Evolutionary conservation across 2,329 filamentous ascomycete species (phyloP).

Genomic region (Fusarium aywerte): DNA sequence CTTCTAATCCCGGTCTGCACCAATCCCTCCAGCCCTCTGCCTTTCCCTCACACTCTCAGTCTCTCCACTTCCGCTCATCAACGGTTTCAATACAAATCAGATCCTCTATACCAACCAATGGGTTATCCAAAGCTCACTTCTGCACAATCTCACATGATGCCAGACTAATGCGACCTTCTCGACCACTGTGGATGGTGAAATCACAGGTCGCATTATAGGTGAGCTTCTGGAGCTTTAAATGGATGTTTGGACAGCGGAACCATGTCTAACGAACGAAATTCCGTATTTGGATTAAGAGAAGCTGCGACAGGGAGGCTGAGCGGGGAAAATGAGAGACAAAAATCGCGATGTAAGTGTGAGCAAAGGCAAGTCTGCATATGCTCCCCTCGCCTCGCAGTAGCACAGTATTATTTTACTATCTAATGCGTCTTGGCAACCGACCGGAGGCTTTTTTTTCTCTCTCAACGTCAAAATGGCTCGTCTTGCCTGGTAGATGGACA

Average conservation of each 20-base stretch:
- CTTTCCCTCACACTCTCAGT: constrained; percentile 4
- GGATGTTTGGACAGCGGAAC: constrained; percentile 24
- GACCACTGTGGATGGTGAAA: constrained; percentile 37
- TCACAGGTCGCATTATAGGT: constrained; percentile 30
- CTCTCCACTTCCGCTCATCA: constrained; percentile 31
- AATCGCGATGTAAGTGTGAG: constrained; percentile 22
- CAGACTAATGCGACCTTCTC: constrained; percentile 44
- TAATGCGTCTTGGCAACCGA: constrained; percentile 33
- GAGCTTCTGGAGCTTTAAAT: constrained; percentile 28
- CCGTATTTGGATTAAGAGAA: constrained; percentile 21
- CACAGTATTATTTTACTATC: constrained; percentile 28
- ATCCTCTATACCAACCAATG: constrained; percentile 31
- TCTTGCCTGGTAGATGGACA: constrained; percentile 29
- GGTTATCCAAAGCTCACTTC: constrained; percentile 19
- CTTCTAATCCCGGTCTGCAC: constrained; percentile 23
- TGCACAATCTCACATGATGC: constrained; percentile 46
- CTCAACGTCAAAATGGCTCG: constrained; percentile 31
- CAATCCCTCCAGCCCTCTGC: constrained; percentile 35
- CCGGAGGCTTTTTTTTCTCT: constrained; percentile 23
- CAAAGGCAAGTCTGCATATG: constrained; percentile 20
- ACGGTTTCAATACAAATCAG: constrained; percentile 31
- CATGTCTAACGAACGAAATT: constrained; percentile 22
- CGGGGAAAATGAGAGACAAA: constrained; percentile 31
- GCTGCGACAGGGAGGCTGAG: constrained; percentile 24
- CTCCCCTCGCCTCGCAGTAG: constrained; percentile 27